These are phyloP conservation scores for Trichophyton verrucosum DNA, from an alignment of 2,329 filamentous ascomycete genomes.

Conservation along the genomic window DNA sequence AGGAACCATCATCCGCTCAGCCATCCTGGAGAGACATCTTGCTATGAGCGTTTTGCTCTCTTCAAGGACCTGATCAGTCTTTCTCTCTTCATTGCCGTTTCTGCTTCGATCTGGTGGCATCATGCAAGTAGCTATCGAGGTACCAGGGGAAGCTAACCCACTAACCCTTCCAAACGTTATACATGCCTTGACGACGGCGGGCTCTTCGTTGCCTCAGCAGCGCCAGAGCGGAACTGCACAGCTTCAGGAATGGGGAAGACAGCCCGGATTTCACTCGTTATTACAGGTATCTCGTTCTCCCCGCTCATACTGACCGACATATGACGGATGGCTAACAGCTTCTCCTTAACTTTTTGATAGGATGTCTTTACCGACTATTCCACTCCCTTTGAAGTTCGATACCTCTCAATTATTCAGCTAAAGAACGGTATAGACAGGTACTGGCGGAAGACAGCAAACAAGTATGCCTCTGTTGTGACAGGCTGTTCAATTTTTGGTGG, in stretches of 20 bases:
- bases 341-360: constrained; percentile 35
- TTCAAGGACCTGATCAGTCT: not conserved
- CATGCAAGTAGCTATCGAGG: constrained; percentile 65
- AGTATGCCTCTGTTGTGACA: constrained; percentile 30
- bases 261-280: constrained; percentile 53
- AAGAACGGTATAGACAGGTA: constrained; percentile 95
- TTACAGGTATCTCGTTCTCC: constrained; percentile 45
- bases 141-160: constrained; percentile 67
- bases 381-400: constrained; percentile 64
- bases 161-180: constrained; percentile 52
- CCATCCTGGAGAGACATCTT: not conserved
- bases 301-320: not conserved
- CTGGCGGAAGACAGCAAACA: constrained; percentile 71
- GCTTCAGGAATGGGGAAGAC: constrained; percentile 57
- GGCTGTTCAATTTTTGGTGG: not conserved
- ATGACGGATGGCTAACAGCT: not conserved
- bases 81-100: not conserved
- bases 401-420: constrained; percentile 82
- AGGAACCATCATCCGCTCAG: not conserved
- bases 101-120: constrained; percentile 7
- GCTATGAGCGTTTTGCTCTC: not conserved
- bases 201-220: constrained; percentile 51
- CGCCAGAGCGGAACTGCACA: constrained; percentile 56
- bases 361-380: constrained; percentile 69
- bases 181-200: constrained; percentile 51